Percentiles rank a stretch among this genome's conserved stretches.
These are phyloP conservation scores for Pythium aristosporum DNA, from an alignment of 352 stramenopile genomes.

Conservation along the genomic window DNA sequence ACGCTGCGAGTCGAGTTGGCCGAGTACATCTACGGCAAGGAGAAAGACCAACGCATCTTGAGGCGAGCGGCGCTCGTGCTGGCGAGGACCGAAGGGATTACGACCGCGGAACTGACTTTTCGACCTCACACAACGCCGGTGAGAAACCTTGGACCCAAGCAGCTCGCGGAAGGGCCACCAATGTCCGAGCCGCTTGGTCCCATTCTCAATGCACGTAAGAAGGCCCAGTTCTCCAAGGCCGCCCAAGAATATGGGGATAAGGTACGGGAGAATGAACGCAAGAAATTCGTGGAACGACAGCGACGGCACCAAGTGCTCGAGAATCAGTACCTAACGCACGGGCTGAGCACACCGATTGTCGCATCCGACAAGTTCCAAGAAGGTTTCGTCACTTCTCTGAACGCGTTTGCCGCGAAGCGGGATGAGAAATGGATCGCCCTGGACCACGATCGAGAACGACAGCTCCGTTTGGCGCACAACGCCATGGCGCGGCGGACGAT, in stretches of 20 bases:
- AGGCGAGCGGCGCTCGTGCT: constrained; percentile 32
- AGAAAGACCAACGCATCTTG: constrained; percentile 40
- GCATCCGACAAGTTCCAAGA: constrained; percentile 54
- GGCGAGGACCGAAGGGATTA: constrained; percentile 13
- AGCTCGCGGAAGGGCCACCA: background rate
- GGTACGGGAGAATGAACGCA: constrained; percentile 35
- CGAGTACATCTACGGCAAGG: constrained; percentile 70
- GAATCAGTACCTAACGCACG: constrained; percentile 51
- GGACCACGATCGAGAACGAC: constrained; percentile 43
- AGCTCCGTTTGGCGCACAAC: constrained; percentile 37
- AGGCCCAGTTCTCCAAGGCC: constrained; percentile 52
- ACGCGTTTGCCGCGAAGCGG: constrained; percentile 40
- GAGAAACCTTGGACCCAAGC: background rate
- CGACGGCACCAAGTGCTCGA: constrained; percentile 36
- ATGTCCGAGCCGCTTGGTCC: background rate
- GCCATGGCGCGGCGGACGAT: constrained; percentile 38
- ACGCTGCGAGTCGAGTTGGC: constrained; percentile 53
- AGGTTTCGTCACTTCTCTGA: constrained; percentile 60
- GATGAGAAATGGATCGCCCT: constrained; percentile 53
- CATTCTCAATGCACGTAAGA: constrained; percentile 27
- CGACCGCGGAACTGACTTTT: background rate
- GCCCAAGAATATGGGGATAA: constrained; percentile 52
- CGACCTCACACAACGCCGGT: constrained; percentile 5
- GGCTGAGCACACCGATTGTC: constrained; percentile 34
- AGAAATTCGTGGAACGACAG: constrained; percentile 34